A percentile compares a stretch with the other conserved stretches of the same genome.
phyloP scores from a whole-genome alignment of 2,329 filamentous ascomycete genomes.

The Elsinoe batatas region DNA sequence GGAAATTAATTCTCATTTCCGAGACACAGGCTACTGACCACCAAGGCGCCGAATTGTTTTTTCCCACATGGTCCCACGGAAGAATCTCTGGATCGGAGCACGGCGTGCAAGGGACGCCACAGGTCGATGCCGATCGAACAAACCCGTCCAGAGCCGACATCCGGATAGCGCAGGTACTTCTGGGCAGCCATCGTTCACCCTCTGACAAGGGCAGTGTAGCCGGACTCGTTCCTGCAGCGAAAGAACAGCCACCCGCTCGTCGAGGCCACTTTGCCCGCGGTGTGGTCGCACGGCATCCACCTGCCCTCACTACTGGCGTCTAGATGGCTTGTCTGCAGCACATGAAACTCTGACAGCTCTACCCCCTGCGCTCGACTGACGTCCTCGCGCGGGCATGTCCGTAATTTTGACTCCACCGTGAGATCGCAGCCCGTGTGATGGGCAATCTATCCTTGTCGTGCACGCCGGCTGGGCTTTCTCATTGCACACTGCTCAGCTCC shows the following conservation, averaged over 20 bases:
- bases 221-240: conserved; percentile 9
- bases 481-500: not conserved
- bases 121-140: too few species aligned
- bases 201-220: not conserved
- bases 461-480: not conserved
- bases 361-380: conserved; percentile 5
- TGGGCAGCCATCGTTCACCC: conserved; percentile 1
- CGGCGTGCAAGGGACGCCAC: too few species aligned
- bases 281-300: too few species aligned
- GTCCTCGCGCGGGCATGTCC: not conserved
- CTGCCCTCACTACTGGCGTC: not conserved
- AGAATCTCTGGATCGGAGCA: not conserved
- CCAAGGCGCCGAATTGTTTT: not conserved
- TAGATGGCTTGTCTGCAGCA: not conserved
- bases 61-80: not conserved
- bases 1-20: conserved; percentile 4
- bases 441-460: not conserved
- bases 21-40: conserved; percentile 4
- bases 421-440: not conserved
- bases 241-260: not conserved
- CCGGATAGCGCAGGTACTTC: conserved; percentile 9
- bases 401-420: not conserved
- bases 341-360: conserved; percentile 11
- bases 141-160: not conserved
- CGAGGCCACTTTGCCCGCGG: too few species aligned